Evolutionary conservation across 2,329 filamentous ascomycete genomes (phyloP).

Genomic region (Emergomyces orientalis): DNA sequence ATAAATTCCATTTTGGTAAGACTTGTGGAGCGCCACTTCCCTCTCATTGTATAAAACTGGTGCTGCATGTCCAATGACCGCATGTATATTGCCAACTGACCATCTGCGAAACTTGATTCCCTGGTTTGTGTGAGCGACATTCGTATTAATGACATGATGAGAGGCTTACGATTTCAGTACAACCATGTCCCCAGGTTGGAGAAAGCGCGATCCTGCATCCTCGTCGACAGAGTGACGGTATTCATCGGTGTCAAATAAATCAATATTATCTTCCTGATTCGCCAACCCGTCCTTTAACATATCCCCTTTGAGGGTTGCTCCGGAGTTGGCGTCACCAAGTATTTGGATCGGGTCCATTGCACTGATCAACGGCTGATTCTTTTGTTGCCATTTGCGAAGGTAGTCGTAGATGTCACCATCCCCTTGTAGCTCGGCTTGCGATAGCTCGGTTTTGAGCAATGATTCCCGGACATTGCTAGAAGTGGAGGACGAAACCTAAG

Average conservation of each 20-base stretch:
- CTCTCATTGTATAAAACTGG: conserved; percentile 36
- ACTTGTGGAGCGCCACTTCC: conserved; percentile 35
- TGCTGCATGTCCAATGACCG: conserved; percentile 33
- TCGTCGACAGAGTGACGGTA: conserved; percentile 21
- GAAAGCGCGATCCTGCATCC: conserved; percentile 23
- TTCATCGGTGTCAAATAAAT: conserved; percentile 7
- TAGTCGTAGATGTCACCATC: conserved; percentile 35
- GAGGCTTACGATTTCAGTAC: conserved; percentile 26
- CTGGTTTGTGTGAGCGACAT: conserved; percentile 11
- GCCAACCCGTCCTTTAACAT: conserved; percentile 15
- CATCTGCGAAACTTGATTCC: conserved; percentile 15
- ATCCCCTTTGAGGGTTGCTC: conserved; percentile 8
- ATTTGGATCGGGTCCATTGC: conserved; percentile 12
- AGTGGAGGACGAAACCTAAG: conserved; percentile 6
- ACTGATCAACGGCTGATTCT: background rate
- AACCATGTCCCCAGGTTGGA: conserved; percentile 36
- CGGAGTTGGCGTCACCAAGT: background rate
- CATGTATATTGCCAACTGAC: conserved; percentile 34
- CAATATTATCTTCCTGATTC: conserved; percentile 6
- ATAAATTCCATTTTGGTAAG: conserved; percentile 39
- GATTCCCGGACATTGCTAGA: conserved; percentile 3
- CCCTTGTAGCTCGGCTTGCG: conserved; percentile 28
- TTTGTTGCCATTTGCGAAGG: conserved; percentile 32
- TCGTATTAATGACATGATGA: conserved; percentile 13
- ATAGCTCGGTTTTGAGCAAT: conserved; percentile 21